A percentile compares a stretch with the other conserved stretches of the same genome.
phyloP scores from a whole-genome alignment of 140 eudicot species.

The Senecio squalidus region DNA sequence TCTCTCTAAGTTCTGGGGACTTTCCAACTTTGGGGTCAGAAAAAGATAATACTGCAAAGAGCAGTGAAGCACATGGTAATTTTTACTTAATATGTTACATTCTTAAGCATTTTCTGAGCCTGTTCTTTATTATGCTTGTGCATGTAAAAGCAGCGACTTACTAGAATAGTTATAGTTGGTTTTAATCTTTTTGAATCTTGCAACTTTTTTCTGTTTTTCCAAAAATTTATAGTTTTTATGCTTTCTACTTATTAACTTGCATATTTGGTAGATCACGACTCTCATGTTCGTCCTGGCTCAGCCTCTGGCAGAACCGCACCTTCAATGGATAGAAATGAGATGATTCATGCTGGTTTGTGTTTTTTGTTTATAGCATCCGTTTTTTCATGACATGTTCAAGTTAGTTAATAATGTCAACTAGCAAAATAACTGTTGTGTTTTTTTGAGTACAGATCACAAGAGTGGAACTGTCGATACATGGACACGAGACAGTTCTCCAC shows the following conservation, averaged over 20 bases:
- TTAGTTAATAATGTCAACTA: neutral
- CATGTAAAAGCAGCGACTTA: neutral
- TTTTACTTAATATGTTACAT: slow-evolving; percentile 12
- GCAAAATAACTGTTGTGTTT: slow-evolving; percentile 12
- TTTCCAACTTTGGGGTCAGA: slow-evolving; percentile 90
- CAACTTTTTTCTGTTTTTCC: slow-evolving; percentile 6
- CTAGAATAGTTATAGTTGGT: neutral
- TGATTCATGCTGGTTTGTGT: slow-evolving; percentile 45
- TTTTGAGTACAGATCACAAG: slow-evolving; percentile 40
- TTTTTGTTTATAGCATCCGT: neutral
- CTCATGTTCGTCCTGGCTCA: slow-evolving; percentile 64
- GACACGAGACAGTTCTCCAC: slow-evolving; percentile 58
- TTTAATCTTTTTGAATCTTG: neutral
- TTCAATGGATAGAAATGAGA: slow-evolving; percentile 25
- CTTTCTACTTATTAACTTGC: neutral
- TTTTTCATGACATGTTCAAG: slow-evolving; percentile 1
- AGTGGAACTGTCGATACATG: slow-evolving; percentile 49
- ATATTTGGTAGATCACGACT: slow-evolving; percentile 45
- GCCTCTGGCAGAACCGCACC: slow-evolving; percentile 52
- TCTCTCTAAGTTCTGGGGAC: slow-evolving; percentile 86
- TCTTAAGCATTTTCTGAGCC: neutral
- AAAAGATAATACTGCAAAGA: slow-evolving; percentile 47
- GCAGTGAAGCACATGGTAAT: slow-evolving; percentile 54
- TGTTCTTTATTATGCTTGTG: slow-evolving; percentile 10
- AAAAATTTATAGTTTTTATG: neutral